Conservation (phyloP, 306 rosid species). For the Cyamopsis tetragonoloba region DNA sequence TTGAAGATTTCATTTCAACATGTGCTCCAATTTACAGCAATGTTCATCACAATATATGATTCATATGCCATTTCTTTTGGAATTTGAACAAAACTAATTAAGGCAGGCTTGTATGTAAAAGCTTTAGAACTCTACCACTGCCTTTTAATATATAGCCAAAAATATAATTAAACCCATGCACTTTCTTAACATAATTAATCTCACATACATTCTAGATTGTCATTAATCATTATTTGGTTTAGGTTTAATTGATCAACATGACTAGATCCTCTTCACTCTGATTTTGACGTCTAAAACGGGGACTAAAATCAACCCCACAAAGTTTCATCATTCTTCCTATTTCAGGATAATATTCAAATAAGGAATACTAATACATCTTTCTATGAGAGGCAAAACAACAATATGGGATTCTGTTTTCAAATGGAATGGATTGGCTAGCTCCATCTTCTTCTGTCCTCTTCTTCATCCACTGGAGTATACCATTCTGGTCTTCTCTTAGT, state of each 20-base stretch:
- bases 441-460: slow-evolving; percentile 93
- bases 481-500: slow-evolving; percentile 69
- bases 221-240: slow-evolving; percentile 9
- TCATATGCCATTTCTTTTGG: no score
- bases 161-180: neutral
- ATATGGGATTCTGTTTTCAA: neutral
- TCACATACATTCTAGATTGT: neutral
- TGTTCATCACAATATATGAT: no score
- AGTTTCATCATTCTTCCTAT: neutral
- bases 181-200: neutral
- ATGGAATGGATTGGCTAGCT: slow-evolving; percentile 40
- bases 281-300: neutral
- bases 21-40: no score
- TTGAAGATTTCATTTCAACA: no score
- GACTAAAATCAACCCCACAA: neutral
- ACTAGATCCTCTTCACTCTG: neutral
- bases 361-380: slow-evolving; percentile 2
- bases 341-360: neutral
- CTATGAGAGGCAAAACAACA: slow-evolving; percentile 5
- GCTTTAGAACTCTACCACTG: neutral
- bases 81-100: no score
- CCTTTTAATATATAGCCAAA: neutral
- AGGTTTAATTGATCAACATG: neutral
- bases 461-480: slow-evolving; percentile 83
- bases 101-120: no score